Conservation (phyloP, 352 stramenopile species). For the Phytophthora tubulina region DNA sequence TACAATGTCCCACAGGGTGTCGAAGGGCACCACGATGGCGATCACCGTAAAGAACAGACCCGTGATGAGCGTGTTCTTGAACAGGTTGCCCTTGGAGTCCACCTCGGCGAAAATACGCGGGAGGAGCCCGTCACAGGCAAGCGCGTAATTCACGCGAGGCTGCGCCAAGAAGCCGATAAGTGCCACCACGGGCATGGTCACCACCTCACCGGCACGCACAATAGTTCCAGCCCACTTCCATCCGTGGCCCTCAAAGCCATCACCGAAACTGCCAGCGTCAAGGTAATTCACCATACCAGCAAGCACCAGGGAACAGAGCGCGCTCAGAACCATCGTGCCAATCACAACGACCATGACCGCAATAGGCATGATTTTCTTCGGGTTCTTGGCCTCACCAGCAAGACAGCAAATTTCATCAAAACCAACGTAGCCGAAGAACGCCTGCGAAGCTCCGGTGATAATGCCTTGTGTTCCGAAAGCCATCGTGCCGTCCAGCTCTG, state of each 20-base stretch:
- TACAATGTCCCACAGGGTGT: constrained; percentile 87
- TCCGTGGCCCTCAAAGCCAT: constrained; percentile 57
- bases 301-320: constrained; percentile 86
- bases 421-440: constrained; percentile 95
- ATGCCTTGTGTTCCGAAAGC: constrained; percentile 71
- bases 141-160: constrained; percentile 93
- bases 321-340: constrained; percentile 72
- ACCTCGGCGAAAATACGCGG: constrained; percentile 90
- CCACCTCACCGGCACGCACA: constrained; percentile 65
- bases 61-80: constrained; percentile 79
- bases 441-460: constrained; percentile 84
- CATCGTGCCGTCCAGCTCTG: constrained; percentile 31
- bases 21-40: constrained; percentile 81
- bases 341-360: constrained; percentile 84
- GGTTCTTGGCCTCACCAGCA: constrained; percentile 81
- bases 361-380: constrained; percentile 79
- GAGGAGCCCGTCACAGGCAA: constrained; percentile 94
- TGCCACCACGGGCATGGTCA: constrained; percentile 95
- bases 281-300: constrained; percentile 78
- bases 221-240: constrained; percentile 60
- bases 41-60: constrained; percentile 77
- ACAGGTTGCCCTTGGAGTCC: constrained; percentile 81
- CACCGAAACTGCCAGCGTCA: constrained; percentile 55
- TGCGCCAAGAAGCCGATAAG: constrained; percentile 96
- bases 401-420: constrained; percentile 96